Conservation (phyloP, 805 yeast genomes). For the Candida nemodendra region DNA sequence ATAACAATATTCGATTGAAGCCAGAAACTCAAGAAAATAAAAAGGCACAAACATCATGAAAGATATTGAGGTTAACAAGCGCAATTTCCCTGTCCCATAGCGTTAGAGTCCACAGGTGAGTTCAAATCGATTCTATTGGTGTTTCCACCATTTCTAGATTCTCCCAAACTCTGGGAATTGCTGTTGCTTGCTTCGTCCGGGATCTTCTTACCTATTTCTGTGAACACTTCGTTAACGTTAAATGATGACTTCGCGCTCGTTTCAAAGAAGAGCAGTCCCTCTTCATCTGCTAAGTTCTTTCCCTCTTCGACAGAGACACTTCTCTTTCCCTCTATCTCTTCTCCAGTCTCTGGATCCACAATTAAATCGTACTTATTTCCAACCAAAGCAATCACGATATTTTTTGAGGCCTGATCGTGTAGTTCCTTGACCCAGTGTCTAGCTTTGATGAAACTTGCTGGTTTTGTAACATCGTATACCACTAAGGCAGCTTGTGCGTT, state of each 20-base stretch:
- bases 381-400: constrained; percentile 87
- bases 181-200: constrained; percentile 43
- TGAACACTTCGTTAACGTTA: constrained; percentile 87
- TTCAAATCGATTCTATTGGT: constrained; percentile 37
- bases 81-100: constrained; percentile 27
- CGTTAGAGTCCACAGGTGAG: constrained; percentile 29
- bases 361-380: constrained; percentile 89
- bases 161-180: constrained; percentile 16
- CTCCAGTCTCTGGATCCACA: constrained; percentile 46
- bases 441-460: constrained; percentile 91
- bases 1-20: too few species aligned
- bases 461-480: constrained; percentile 93
- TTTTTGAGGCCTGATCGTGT: constrained; percentile 92
- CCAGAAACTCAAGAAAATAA: too few species aligned
- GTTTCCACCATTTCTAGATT: constrained; percentile 9
- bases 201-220: constrained; percentile 84
- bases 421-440: constrained; percentile 97
- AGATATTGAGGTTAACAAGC: constrained; percentile 37
- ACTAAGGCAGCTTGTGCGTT: constrained; percentile 97
- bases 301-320: constrained; percentile 89
- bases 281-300: constrained; percentile 82
- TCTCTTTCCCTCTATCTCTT: constrained; percentile 53
- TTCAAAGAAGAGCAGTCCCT: constrained; percentile 86
- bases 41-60: neutral
- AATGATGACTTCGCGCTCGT: constrained; percentile 89